Percentiles rank a stretch among this genome's conserved stretches.
These are phyloP conservation scores for Phaffia australis DNA, from an alignment of 768 basidiomycete genomes.

Conservation along the genomic window DNA sequence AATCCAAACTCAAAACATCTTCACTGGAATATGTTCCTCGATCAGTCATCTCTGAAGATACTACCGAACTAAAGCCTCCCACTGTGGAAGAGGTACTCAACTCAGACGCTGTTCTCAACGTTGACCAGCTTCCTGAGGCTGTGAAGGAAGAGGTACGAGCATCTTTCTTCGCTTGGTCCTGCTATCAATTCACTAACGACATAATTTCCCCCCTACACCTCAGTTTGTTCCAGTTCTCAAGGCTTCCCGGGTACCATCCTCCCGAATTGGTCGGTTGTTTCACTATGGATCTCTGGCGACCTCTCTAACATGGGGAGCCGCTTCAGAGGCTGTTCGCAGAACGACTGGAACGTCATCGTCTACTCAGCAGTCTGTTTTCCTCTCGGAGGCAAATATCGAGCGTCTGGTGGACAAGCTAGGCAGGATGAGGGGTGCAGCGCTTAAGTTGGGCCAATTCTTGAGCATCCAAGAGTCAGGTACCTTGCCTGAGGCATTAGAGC, in stretches of 20 bases:
- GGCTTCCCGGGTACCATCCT: constrained; percentile 80
- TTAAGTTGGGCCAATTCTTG: constrained; percentile 94
- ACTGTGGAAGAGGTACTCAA: background rate
- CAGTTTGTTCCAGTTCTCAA: constrained; percentile 37
- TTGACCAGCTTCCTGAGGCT: background rate
- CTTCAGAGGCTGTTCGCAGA: constrained; percentile 70
- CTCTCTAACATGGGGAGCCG: constrained; percentile 77
- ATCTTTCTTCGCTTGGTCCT: background rate
- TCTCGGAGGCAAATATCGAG: constrained; percentile 83
- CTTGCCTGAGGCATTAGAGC: constrained; percentile 75
- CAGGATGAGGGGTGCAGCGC: constrained; percentile 88
- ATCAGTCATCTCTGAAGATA: background rate
- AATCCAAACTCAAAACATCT: background rate
- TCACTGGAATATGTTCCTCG: background rate
- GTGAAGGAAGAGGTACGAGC: background rate
- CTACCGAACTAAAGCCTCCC: background rate
- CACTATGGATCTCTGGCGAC: constrained; percentile 97
- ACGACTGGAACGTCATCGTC: constrained; percentile 27
- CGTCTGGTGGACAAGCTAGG: constrained; percentile 85
- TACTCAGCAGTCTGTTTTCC: constrained; percentile 46
- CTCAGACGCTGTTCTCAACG: background rate
- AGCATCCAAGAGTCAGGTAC: constrained; percentile 94
- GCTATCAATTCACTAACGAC: background rate
- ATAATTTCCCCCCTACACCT: background rate
- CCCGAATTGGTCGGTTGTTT: constrained; percentile 73